Percentiles rank a stretch among this genome's conserved stretches.
phyloP scores from a whole-genome alignment of 148 eudicot genomes.

The Amaranthus hypochondriacus region DNA sequence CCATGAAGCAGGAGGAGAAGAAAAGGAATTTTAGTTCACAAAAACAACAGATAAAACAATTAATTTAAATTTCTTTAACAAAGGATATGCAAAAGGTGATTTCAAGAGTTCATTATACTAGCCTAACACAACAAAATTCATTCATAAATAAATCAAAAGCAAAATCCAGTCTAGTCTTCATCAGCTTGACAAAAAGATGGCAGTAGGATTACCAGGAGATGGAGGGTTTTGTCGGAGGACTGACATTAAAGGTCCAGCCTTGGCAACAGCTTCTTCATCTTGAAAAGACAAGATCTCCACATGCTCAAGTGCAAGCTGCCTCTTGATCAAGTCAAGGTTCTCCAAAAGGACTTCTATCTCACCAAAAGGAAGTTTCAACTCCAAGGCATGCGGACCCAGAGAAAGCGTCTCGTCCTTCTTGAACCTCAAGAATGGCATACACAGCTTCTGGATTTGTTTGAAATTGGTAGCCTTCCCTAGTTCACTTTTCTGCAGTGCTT shows the following conservation, averaged over 20 bases:
- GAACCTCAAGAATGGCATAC: slow-evolving; percentile 84
- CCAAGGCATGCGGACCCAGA: slow-evolving; percentile 76
- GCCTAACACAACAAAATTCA: not conserved
- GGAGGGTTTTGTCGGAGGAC: slow-evolving; percentile 64
- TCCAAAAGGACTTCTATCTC: slow-evolving; percentile 64
- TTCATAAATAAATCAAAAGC: slow-evolving; percentile 2
- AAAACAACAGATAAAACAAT: too few relatives aligned
- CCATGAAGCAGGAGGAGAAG: too few relatives aligned
- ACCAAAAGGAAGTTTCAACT: slow-evolving; percentile 70
- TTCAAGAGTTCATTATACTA: too few relatives aligned
- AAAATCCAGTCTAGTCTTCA: not conserved
- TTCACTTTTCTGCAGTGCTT: slow-evolving; percentile 54
- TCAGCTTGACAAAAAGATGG: slow-evolving; percentile 42
- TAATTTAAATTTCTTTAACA: too few relatives aligned
- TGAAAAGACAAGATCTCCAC: slow-evolving; percentile 48
- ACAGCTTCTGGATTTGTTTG: slow-evolving; percentile 61
- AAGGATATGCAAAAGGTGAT: too few relatives aligned
- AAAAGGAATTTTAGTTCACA: too few relatives aligned
- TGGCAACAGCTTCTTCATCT: slow-evolving; percentile 44
- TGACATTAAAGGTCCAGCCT: slow-evolving; percentile 44
- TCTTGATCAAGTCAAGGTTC: slow-evolving; percentile 52
- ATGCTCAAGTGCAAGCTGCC: slow-evolving; percentile 60
- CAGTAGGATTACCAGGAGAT: slow-evolving; percentile 77
- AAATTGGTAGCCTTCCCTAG: slow-evolving; percentile 44
- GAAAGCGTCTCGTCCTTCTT: slow-evolving; percentile 70